These are phyloP conservation scores for Ophiostoma pallidulum DNA, from an alignment of 2,329 filamentous ascomycete species.

Conservation along the genomic window DNA sequence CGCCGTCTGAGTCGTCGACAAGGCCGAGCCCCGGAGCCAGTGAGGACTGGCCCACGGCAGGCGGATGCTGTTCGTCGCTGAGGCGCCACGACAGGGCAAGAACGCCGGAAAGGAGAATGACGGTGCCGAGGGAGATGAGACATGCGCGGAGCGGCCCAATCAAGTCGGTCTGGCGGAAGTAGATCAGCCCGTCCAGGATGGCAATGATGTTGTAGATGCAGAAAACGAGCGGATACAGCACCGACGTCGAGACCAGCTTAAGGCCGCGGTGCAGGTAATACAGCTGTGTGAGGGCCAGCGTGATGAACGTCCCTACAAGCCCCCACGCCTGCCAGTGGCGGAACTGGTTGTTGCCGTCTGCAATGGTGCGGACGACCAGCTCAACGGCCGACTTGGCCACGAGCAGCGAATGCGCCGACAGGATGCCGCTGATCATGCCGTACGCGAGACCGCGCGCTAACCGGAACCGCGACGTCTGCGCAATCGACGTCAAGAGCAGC, in stretches of 20 bases:
- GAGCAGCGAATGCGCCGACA: constrained; percentile 87
- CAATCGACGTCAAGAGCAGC: constrained; percentile 24
- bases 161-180: constrained; percentile 81
- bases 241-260: constrained; percentile 88
- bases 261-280: constrained; percentile 93
- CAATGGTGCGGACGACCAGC: constrained; percentile 74
- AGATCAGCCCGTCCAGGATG: constrained; percentile 93
- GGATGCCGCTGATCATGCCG: constrained; percentile 79
- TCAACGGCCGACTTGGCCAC: constrained; percentile 96
- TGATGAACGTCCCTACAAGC: constrained; percentile 72
- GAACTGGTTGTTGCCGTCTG: constrained; percentile 87
- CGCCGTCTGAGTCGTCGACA: constrained; percentile 57
- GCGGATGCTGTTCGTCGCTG: constrained; percentile 62
- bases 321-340: constrained; percentile 91
- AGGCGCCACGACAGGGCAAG: constrained; percentile 89
- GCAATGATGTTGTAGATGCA: constrained; percentile 99
- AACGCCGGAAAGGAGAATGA: constrained; percentile 77
- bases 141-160: constrained; percentile 67
- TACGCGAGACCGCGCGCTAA: constrained; percentile 70
- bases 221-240: constrained; percentile 94
- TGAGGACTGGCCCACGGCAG: constrained; percentile 53
- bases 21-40: constrained; percentile 77
- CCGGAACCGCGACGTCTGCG: constrained; percentile 54
- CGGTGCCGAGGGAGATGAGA: constrained; percentile 77
- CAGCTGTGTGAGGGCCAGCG: constrained; percentile 77